Evolutionary conservation across 2,329 filamentous ascomycete species (phyloP).

Genomic region (Talaromyces sp.): DNA sequence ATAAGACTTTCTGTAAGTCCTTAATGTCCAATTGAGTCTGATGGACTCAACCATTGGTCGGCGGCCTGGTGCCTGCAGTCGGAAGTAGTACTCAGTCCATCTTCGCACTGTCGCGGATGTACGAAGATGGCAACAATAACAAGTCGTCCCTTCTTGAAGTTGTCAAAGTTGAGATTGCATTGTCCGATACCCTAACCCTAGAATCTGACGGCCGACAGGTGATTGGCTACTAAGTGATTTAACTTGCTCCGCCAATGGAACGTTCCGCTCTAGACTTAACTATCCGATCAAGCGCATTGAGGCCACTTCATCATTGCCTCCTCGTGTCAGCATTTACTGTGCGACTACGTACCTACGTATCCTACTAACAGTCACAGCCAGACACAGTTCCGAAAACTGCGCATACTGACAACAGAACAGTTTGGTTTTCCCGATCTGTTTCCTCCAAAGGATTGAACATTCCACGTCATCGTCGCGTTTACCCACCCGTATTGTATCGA

Average conservation of each 20-base stretch:
- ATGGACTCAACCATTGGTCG: neutral
- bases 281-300: neutral
- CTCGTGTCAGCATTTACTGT: neutral
- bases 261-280: neutral
- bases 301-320: neutral
- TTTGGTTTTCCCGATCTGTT: neutral
- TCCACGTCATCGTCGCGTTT: constrained; percentile 2
- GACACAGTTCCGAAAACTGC: neutral
- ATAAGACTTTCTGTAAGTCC: neutral
- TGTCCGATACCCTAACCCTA: no score
- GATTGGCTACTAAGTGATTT: neutral
- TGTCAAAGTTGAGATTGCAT: no score
- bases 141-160: no score
- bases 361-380: neutral
- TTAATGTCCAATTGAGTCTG: neutral
- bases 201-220: neutral
- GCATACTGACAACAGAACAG: neutral
- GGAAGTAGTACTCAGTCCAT: no score
- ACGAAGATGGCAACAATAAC: no score
- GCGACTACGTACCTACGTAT: neutral
- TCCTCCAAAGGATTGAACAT: neutral
- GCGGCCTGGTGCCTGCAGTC: neutral
- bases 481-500: neutral
- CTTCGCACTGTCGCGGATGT: no score
- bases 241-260: neutral